Percentiles rank a stretch among this genome's conserved stretches.
Conservation (phyloP, 179 eudicot genomes). For the Amaranthus tricolor region DNA sequence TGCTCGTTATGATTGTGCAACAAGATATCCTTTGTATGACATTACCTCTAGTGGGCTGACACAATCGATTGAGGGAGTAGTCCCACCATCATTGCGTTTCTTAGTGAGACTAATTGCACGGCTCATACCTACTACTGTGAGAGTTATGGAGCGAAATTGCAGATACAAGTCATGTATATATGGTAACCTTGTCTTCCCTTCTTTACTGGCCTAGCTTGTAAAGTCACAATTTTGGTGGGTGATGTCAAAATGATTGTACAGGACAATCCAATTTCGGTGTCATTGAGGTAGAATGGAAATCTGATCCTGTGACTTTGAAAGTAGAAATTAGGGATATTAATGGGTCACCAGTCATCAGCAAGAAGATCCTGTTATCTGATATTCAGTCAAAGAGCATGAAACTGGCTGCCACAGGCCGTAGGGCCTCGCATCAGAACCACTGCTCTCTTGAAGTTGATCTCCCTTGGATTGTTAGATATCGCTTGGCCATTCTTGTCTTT, state of each 20-base stretch:
- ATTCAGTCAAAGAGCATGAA: slow-evolving; percentile 33
- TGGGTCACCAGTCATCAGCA: slow-evolving; percentile 45
- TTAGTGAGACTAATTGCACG: slow-evolving; percentile 56
- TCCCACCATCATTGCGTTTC: slow-evolving; percentile 45
- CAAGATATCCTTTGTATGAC: slow-evolving; percentile 66
- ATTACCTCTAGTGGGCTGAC: slow-evolving; percentile 78
- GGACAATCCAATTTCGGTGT: slow-evolving; percentile 70
- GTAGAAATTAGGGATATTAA: slow-evolving; percentile 55
- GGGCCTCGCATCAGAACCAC: slow-evolving; percentile 29
- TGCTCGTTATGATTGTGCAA: slow-evolving; percentile 55
- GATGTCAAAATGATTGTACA: slow-evolving; percentile 19
- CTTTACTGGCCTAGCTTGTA: background rate
- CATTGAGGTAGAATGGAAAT: slow-evolving; percentile 63
- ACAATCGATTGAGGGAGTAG: slow-evolving; percentile 61
- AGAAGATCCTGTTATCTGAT: slow-evolving; percentile 43
- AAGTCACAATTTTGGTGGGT: background rate
- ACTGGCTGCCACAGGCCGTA: slow-evolving; percentile 11
- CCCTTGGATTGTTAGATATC: slow-evolving; percentile 60
- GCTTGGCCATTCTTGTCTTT: slow-evolving; percentile 44
- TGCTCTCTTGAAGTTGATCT: slow-evolving; percentile 62
- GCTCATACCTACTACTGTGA: slow-evolving; percentile 57
- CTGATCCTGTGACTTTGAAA: slow-evolving; percentile 46
- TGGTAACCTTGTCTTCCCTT: slow-evolving; percentile 38
- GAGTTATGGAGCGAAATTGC: slow-evolving; percentile 50
- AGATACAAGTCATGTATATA: slow-evolving; percentile 66